These are phyloP conservation scores for Hypoxylon sp. DNA, from an alignment of 2,329 filamentous ascomycete species.

Conservation along the genomic window DNA sequence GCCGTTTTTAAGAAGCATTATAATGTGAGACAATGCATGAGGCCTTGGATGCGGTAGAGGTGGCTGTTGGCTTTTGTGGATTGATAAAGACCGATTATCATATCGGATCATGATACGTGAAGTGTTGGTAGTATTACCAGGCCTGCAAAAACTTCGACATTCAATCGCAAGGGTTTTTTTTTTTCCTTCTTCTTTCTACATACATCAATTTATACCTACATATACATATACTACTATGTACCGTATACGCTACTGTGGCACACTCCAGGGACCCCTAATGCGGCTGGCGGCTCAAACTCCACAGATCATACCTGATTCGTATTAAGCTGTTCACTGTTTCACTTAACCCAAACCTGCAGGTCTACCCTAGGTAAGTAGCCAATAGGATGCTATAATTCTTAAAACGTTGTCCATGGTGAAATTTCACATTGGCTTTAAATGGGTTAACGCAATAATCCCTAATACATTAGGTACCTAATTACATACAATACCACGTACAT, in stretches of 20 bases:
- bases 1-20: background rate
- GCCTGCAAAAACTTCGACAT: background rate
- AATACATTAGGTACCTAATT: background rate
- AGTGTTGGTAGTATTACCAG: background rate
- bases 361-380: slow-evolving; percentile 11
- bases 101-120: background rate
- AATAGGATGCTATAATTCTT: slow-evolving; percentile 28
- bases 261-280: slow-evolving; percentile 6
- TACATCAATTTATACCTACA: background rate
- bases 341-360: slow-evolving; percentile 18
- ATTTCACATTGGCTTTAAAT: slow-evolving; percentile 29
- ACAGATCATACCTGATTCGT: slow-evolving; percentile 2
- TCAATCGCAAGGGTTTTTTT: background rate
- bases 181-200: background rate
- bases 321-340: slow-evolving; percentile 32
- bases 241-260: no score
- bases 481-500: no score
- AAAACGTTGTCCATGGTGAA: slow-evolving; percentile 41
- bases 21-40: background rate
- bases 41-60: background rate
- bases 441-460: slow-evolving; percentile 21
- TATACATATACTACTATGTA: background rate
- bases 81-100: background rate
- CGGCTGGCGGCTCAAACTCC: slow-evolving; percentile 7
- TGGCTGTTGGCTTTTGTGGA: background rate